Conservation (phyloP, 768 basidiomycete genomes). For the Amanita polypyramis region DNA sequence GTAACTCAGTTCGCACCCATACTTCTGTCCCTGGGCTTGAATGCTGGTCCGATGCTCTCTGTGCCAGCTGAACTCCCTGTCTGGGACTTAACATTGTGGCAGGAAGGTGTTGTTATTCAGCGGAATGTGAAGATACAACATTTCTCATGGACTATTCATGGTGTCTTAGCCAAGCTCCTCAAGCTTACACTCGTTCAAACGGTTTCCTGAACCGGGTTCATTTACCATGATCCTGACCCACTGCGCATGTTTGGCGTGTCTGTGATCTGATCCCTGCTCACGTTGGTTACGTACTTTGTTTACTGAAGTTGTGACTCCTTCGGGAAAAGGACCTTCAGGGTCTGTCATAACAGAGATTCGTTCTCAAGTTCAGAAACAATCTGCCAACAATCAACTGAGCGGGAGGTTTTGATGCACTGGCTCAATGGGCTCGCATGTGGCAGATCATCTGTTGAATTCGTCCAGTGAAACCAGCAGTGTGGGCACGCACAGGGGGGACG, state of each 20-base stretch:
- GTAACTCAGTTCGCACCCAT: conserved; percentile 25
- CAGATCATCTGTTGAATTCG: conserved; percentile 1
- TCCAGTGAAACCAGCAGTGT: not conserved
- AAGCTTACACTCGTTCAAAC: not conserved
- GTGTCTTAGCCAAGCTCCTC: conserved; percentile 3
- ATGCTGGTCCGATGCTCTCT: conserved; percentile 10
- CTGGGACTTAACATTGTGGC: conserved; percentile 1
- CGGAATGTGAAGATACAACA: conserved; percentile 7
- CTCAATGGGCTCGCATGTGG: conserved; percentile 9
- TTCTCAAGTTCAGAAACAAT: conserved; percentile 35
- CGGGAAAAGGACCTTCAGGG: conserved; percentile 22
- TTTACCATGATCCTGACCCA: conserved; percentile 2
- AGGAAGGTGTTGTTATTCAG: conserved; percentile 11
- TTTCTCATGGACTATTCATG: not conserved
- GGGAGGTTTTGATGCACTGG: conserved; percentile 8
- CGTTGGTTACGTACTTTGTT: conserved; percentile 16
- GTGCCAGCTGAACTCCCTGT: conserved; percentile 17
- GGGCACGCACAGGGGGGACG: conserved; percentile 1
- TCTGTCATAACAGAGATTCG: conserved; percentile 42
- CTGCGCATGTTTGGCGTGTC: not conserved
- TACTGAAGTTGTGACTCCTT: conserved; percentile 29
- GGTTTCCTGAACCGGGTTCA: conserved; percentile 3
- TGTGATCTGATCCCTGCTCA: conserved; percentile 7
- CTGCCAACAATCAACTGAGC: conserved; percentile 5
- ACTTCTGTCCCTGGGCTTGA: conserved; percentile 14